Percentiles rank a stretch among this genome's conserved stretches.
These are phyloP conservation scores for Begonia loranthoides DNA, from an alignment of 306 rosid species.

Conservation along the genomic window DNA sequence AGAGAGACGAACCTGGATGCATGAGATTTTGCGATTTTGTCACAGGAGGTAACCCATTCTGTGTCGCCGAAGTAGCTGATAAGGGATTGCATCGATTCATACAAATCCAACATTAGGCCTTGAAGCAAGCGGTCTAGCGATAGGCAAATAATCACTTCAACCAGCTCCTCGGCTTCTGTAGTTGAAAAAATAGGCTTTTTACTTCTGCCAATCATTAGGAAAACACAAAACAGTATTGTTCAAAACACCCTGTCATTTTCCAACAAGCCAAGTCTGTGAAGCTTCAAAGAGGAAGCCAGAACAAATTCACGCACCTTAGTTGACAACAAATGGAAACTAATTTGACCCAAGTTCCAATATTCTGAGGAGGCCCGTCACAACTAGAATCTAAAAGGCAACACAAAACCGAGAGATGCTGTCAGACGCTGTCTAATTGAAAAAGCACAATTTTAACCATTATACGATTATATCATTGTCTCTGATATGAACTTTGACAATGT, in stretches of 20 bases:
- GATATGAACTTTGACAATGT: too few species aligned
- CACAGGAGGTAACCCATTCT: constrained; percentile 67
- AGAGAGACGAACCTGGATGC: constrained; percentile 53
- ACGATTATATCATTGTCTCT: too few species aligned
- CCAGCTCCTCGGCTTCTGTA: constrained; percentile 65
- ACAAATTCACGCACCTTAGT: constrained; percentile 33
- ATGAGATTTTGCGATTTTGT: constrained; percentile 63
- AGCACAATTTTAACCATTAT: not conserved
- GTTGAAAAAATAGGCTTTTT: constrained; percentile 38
- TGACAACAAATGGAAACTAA: constrained; percentile 47
- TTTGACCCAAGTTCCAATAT: constrained; percentile 66
- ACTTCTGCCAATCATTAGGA: constrained; percentile 35
- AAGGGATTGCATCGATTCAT: constrained; percentile 49
- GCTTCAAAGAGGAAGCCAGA: too few species aligned
- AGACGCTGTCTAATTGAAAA: not conserved
- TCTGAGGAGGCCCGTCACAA: constrained; percentile 53
- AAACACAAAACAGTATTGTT: not conserved
- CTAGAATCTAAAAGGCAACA: constrained; percentile 37
- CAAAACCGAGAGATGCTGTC: not conserved
- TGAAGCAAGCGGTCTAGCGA: constrained; percentile 67
- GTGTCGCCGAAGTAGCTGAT: constrained; percentile 56
- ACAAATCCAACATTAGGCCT: constrained; percentile 50
- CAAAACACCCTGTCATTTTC: not conserved
- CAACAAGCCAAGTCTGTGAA: too few species aligned
- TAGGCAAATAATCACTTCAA: constrained; percentile 55